Conservation (phyloP, 192 early-diverging fungal species). For the Coemansia sp. region DNA sequence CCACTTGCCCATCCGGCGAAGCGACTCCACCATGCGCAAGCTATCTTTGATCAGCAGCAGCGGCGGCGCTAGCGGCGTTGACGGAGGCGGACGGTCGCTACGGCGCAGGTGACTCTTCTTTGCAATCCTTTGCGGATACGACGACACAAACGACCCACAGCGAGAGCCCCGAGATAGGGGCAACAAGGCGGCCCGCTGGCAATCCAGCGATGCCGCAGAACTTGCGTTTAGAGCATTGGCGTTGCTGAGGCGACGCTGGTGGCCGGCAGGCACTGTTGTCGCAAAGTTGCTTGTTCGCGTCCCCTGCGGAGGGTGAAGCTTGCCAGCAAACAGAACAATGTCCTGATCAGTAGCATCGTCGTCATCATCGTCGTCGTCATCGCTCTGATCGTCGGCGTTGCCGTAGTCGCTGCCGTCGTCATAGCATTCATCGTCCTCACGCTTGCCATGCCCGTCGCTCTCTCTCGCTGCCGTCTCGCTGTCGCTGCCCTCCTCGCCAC, state of each 20-base stretch:
- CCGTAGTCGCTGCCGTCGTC: slow-evolving; percentile 3
- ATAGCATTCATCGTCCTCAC: neutral
- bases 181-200: neutral
- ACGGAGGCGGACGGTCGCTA: slow-evolving; percentile 5
- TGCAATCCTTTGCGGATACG: slow-evolving; percentile 40
- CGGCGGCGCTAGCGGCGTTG: neutral
- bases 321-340: slow-evolving; percentile 47
- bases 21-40: slow-evolving; percentile 51
- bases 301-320: slow-evolving; percentile 12
- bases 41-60: slow-evolving; percentile 22
- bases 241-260: slow-evolving; percentile 14
- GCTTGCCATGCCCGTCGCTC: neutral
- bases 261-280: neutral
- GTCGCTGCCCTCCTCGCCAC: neutral
- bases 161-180: slow-evolving; percentile 22
- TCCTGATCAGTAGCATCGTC: slow-evolving; percentile 29
- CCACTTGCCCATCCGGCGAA: slow-evolving; percentile 53
- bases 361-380: slow-evolving; percentile 17
- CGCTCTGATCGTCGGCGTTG: neutral
- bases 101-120: slow-evolving; percentile 39
- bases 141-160: slow-evolving; percentile 15
- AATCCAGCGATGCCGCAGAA: neutral
- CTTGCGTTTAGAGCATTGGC: neutral
- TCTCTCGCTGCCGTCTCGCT: slow-evolving; percentile 1
- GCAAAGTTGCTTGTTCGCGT: neutral